Conservation (phyloP, 805 yeast species). For the Teunomyces atbi region DNA sequence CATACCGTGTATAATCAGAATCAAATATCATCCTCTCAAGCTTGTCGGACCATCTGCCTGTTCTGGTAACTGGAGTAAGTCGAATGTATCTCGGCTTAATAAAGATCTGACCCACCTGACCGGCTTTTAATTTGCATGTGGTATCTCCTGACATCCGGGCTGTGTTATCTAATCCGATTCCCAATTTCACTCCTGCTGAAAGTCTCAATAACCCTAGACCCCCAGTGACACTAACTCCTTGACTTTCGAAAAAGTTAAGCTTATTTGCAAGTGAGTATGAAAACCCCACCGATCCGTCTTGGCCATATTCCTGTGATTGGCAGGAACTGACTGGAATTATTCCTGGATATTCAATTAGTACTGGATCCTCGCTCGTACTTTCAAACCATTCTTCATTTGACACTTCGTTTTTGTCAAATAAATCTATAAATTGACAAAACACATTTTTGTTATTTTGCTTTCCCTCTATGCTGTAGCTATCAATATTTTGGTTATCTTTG, state of each 20-base stretch:
- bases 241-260: not conserved
- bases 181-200: not conserved
- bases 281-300: slow-evolving; percentile 10
- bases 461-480: not conserved
- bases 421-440: not conserved
- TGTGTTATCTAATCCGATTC: not conserved
- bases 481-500: not conserved
- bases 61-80: slow-evolving; percentile 12
- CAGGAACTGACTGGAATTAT: slow-evolving; percentile 11
- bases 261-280: not conserved
- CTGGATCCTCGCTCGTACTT: slow-evolving; percentile 6
- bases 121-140: slow-evolving; percentile 14
- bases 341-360: slow-evolving; percentile 7
- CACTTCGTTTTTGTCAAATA: not conserved
- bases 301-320: slow-evolving; percentile 11
- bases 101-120: slow-evolving; percentile 20
- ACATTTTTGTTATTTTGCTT: not conserved
- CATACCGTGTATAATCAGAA: slow-evolving; percentile 11
- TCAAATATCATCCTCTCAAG: slow-evolving; percentile 9
- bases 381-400: slow-evolving; percentile 8
- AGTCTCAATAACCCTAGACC: not conserved
- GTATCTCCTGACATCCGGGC: slow-evolving; percentile 11
- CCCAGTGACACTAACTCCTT: not conserved
- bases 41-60: slow-evolving; percentile 11
- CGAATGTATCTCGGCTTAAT: slow-evolving; percentile 16